Conservation (phyloP, 345 rosid genomes). For the Psidium friedrichsthalianum region DNA sequence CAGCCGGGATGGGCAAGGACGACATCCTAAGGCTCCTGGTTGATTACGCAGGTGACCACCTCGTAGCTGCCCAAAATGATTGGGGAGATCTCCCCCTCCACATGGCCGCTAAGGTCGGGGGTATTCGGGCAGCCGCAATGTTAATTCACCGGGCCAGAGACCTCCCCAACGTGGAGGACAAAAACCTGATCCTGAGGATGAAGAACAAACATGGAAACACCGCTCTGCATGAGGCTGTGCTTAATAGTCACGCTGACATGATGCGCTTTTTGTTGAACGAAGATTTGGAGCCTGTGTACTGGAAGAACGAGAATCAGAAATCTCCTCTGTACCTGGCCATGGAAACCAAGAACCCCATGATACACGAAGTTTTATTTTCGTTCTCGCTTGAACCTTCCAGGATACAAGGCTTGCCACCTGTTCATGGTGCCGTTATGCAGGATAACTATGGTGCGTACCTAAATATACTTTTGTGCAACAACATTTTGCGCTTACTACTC, state of each 20-base stretch:
- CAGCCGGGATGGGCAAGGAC: background rate
- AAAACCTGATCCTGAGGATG: background rate
- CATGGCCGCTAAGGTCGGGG: fast-evolving
- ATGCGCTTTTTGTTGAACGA: no score
- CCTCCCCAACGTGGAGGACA: background rate
- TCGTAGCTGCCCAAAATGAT: background rate
- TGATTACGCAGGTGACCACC: background rate
- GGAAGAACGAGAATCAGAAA: background rate
- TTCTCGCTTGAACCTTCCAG: background rate
- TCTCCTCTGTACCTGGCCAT: background rate
- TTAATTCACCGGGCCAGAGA: background rate
- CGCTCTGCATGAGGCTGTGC: background rate
- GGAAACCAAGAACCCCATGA: background rate
- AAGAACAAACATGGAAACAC: background rate
- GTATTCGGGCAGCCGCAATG: background rate
- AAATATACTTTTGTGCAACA: background rate
- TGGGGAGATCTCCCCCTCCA: background rate
- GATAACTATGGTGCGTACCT: background rate
- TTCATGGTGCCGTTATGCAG: background rate
- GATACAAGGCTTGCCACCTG: background rate
- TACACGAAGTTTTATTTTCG: background rate
- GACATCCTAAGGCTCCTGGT: background rate
- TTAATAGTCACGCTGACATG: no score
- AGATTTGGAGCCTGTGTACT: background rate
- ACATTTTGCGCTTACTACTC: background rate